Conservation (phyloP, 495 filamentous ascomycete species). For the Staphylotrichum longicolle region DNA sequence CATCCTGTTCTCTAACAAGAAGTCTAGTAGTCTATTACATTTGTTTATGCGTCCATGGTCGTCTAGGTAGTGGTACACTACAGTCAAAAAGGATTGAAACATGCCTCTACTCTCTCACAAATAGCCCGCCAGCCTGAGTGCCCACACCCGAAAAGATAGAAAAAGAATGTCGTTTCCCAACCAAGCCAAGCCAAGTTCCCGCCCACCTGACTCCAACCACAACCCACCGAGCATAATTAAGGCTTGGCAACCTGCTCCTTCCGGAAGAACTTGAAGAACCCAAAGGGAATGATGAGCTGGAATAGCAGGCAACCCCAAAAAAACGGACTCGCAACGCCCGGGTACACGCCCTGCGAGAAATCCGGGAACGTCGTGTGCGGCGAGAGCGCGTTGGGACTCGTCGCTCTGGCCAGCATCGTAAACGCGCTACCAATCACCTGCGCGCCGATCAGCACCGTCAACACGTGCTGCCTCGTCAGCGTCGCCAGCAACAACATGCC, state of each 20-base stretch:
- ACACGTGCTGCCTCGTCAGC: constrained; percentile 58
- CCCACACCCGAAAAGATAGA: neutral
- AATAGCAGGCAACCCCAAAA: constrained; percentile 66
- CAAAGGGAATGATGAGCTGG: constrained; percentile 63
- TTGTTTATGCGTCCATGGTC: neutral
- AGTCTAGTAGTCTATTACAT: constrained; percentile 2
- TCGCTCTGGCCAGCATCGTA: constrained; percentile 58
- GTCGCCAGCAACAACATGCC: constrained; percentile 65
- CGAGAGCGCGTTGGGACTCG: constrained; percentile 57
- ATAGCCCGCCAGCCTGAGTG: neutral
- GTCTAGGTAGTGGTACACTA: neutral
- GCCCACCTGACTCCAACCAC: neutral
- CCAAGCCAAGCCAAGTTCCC: neutral
- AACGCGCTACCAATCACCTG: constrained; percentile 56
- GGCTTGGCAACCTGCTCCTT: constrained; percentile 72
- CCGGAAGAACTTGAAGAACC: constrained; percentile 68
- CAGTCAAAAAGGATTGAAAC: neutral
- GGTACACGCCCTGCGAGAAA: constrained; percentile 44
- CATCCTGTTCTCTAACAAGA: no score
- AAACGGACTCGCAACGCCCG: constrained; percentile 54
- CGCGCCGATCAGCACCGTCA: constrained; percentile 54
- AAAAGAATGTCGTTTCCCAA: neutral
- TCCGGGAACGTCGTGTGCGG: constrained; percentile 65
- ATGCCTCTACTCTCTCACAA: neutral
- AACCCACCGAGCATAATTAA: constrained; percentile 25